A percentile compares a stretch with the other conserved stretches of the same genome.
Evolutionary conservation across 331 rosid genomes (phyloP).

Genomic region (Acacia pycnantha): DNA sequence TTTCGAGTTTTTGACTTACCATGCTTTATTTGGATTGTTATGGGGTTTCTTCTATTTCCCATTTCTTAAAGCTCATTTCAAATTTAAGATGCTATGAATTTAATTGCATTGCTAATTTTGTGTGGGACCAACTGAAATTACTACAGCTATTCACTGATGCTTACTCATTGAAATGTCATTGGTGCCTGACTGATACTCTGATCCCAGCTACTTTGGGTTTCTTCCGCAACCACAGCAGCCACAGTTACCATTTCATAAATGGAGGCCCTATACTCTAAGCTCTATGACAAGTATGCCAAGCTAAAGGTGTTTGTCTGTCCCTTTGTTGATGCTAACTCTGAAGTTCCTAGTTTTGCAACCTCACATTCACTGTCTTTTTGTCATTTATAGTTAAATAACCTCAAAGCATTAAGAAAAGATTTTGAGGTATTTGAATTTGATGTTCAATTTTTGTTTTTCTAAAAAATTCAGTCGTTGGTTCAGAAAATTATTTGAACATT

Average conservation of each 20-base stretch:
- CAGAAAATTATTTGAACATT: background rate
- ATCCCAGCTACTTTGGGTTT: background rate
- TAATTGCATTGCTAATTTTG: slow-evolving; percentile 5
- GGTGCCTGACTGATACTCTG: background rate
- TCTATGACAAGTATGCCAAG: slow-evolving; percentile 65
- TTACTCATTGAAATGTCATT: background rate
- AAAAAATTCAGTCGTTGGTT: background rate
- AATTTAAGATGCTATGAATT: background rate
- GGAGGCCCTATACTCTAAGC: slow-evolving; percentile 80
- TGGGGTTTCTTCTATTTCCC: background rate
- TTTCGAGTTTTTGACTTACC: background rate
- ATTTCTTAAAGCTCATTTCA: background rate
- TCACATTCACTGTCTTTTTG: background rate
- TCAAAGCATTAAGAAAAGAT: background rate
- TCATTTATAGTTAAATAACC: background rate
- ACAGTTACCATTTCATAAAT: slow-evolving; percentile 21
- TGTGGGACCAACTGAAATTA: slow-evolving; percentile 2
- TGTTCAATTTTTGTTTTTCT: background rate
- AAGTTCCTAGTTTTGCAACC: background rate
- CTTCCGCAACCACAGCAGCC: background rate
- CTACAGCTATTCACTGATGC: background rate
- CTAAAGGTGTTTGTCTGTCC: slow-evolving; percentile 55
- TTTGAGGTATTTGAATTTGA: background rate
- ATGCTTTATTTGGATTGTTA: background rate
- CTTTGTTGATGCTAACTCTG: background rate